These are phyloP conservation scores for Coleophoma eucalyptorum DNA, from an alignment of 2,329 filamentous ascomycete genomes.

Conservation along the genomic window DNA sequence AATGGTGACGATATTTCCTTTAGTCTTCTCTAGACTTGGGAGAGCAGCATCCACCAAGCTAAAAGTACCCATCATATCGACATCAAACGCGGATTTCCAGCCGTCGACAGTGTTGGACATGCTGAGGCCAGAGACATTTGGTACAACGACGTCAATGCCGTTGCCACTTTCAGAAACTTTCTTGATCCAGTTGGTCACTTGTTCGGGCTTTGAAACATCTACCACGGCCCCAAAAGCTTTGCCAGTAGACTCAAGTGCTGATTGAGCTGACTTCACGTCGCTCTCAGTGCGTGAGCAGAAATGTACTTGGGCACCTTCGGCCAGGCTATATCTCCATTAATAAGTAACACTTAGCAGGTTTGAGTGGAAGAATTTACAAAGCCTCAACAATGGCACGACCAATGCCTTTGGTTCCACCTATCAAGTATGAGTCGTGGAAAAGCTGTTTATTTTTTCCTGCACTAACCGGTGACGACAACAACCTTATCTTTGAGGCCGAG, in stretches of 20 bases:
- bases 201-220: slow-evolving; percentile 10
- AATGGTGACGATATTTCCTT: slow-evolving; percentile 31
- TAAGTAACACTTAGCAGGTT: not conserved
- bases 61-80: slow-evolving; percentile 30
- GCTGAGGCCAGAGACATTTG: slow-evolving; percentile 24
- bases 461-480: slow-evolving; percentile 28
- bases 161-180: slow-evolving; percentile 6
- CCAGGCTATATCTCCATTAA: slow-evolving; percentile 2
- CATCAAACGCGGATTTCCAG: slow-evolving; percentile 25
- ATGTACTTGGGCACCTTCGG: slow-evolving; percentile 17
- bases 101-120: slow-evolving; percentile 20
- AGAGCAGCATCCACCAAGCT: slow-evolving; percentile 26
- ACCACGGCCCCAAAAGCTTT: slow-evolving; percentile 13
- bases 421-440: not conserved
- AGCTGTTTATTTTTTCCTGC: not conserved
- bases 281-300: slow-evolving; percentile 18
- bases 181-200: slow-evolving; percentile 13
- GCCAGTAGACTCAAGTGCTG: slow-evolving; percentile 9
- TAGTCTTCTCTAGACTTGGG: slow-evolving; percentile 28
- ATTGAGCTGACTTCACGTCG: slow-evolving; percentile 10
- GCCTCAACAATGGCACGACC: slow-evolving; percentile 17
- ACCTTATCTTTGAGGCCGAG: slow-evolving; percentile 30
- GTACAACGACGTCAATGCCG: slow-evolving; percentile 15
- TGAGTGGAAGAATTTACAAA: slow-evolving; percentile 7
- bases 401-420: slow-evolving; percentile 22